These are phyloP conservation scores for Phytophthora aleatoria DNA, from an alignment of 352 stramenopile genomes.

Conservation along the genomic window DNA sequence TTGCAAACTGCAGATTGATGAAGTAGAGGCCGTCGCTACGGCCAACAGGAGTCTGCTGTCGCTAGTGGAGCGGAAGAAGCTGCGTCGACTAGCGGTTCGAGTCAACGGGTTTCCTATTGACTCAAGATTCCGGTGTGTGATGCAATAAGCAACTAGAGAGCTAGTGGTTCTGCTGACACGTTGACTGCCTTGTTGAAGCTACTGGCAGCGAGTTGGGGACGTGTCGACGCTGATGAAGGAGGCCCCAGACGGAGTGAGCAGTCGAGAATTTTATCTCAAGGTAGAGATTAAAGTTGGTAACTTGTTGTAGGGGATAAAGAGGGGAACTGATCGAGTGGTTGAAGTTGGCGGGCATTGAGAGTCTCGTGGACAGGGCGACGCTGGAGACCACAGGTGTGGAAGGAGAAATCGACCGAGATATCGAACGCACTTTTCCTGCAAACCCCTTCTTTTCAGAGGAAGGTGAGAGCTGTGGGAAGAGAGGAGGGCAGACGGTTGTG, in stretches of 20 bases:
- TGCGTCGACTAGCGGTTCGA: constrained; percentile 31
- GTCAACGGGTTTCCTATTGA: constrained; percentile 30
- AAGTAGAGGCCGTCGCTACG: constrained; percentile 35
- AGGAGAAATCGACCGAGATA: constrained; percentile 79
- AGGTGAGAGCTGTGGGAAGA: constrained; percentile 16
- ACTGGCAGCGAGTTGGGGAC: constrained; percentile 43
- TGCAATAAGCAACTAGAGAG: not conserved
- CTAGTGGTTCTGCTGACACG: constrained; percentile 1
- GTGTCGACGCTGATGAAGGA: constrained; percentile 36
- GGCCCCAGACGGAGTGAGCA: constrained; percentile 5
- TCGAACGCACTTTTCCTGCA: constrained; percentile 73
- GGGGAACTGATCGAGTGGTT: not conserved
- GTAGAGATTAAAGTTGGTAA: constrained; percentile 2
- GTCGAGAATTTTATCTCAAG: constrained; percentile 36
- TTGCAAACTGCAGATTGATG: constrained; percentile 33
- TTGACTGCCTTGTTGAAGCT: constrained; percentile 29
- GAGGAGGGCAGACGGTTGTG: not conserved
- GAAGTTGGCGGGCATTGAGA: constrained; percentile 50
- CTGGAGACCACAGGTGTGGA: constrained; percentile 65
- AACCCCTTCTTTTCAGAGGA: constrained; percentile 56
- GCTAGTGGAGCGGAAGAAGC: constrained; percentile 33
- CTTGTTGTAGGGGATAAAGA: not conserved
- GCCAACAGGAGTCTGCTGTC: constrained; percentile 27
- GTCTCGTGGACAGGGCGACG: constrained; percentile 35
- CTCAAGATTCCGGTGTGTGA: constrained; percentile 36